Percentiles rank a stretch among this genome's conserved stretches.
Conservation (phyloP, 2,329 filamentous ascomycete species). For the Sporothrix pallida region DNA sequence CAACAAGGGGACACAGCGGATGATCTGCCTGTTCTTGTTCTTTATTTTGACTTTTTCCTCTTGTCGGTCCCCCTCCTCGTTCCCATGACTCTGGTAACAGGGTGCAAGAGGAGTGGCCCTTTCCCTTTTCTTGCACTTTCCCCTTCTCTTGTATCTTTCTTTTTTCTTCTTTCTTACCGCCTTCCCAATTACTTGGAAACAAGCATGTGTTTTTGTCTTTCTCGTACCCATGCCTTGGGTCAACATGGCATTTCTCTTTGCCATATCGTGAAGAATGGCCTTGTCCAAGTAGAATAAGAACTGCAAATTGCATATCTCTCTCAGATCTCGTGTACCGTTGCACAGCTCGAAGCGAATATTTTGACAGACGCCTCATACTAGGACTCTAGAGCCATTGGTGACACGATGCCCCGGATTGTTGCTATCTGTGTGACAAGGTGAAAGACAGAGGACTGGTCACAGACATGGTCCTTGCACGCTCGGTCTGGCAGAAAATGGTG, state of each 20-base stretch:
- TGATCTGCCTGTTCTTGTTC: conserved; percentile 6
- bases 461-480: no score
- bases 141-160: neutral
- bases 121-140: neutral
- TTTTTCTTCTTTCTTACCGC: neutral
- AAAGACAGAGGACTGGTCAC: no score
- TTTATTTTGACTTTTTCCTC: neutral
- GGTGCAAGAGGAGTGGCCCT: neutral
- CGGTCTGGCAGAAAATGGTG: neutral
- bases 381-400: neutral
- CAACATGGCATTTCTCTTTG: neutral
- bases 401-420: neutral
- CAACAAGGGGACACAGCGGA: neutral
- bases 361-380: neutral
- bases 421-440: no score
- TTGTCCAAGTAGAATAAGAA: neutral
- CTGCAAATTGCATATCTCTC: no score
- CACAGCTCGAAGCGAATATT: neutral
- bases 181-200: no score
- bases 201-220: neutral
- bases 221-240: neutral
- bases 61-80: neutral
- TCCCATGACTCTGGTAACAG: conserved; percentile 13
- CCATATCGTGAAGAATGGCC: neutral
- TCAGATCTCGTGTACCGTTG: neutral